Base-by-base conservation (phyloP, 805 yeast species). In the Helenozyma baotianmanensis region DNA sequence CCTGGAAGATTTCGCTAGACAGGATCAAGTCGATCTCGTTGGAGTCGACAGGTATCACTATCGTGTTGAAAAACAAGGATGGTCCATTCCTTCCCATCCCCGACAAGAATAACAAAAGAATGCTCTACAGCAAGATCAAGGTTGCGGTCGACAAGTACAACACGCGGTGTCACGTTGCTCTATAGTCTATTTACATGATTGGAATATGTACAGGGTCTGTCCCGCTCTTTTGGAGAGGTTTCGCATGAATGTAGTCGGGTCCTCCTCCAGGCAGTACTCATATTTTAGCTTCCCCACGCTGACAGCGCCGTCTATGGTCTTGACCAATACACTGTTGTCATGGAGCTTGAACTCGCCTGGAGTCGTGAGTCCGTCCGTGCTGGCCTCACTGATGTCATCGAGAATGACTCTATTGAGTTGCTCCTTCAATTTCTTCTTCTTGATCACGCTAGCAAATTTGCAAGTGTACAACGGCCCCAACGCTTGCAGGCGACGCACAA, bases 131-230 rank as follows among this genome's bases (percentile, higher is more conserved):
- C 42, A 74, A 74, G 50, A 83, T 92, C 47, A 82, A 80, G 3
- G 60, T 81, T 39, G 96, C 96, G 2, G 97, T 87, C 12, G 74
- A 70, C 14, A 85, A 81, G 48, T 88, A 70, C 61, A 90, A 89
- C 51, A 78, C 79, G 58, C 72, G 65, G 33, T 78, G 83, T 45
- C 81, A 76, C 48, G 79, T 78, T 11, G 47, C 50, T 7, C 16
- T 27, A 18, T 27, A 25, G 28, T 34, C 9, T 25, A 25, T 25
- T 12, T 25, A 9, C 14, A 9, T 6, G 16, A 9, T 21, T 21
- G 23, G 15, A 45, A 54, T 11, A 21, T n/a, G 15, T 31, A 29
- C 2, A 35, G 35, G 1, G 56, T 44, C 11, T 51, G 51, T 1
- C 78, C 75, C 6, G 74, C 57, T 39, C 82, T 58, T 43, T 76